Conservation (phyloP, 306 rosid genomes). For the Sicyos baderoa region DNA sequence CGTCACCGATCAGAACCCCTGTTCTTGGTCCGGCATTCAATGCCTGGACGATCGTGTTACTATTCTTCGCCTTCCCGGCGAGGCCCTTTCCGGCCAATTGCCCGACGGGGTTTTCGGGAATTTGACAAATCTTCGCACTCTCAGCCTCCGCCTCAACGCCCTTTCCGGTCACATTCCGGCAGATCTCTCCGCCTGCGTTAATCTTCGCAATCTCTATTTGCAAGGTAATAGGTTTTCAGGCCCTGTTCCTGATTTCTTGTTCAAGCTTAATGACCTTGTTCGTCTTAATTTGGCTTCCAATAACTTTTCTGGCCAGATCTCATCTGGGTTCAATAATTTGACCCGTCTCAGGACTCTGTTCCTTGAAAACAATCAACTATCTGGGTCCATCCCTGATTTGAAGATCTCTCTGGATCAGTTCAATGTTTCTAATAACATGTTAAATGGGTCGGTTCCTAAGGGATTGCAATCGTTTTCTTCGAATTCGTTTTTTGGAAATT, state of each 20-base stretch:
- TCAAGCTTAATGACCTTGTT: conserved; percentile 28
- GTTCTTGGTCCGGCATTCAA: conserved; percentile 37
- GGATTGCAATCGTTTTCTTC: conserved; percentile 23
- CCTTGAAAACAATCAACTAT: conserved; percentile 31
- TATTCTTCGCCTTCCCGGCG: conserved; percentile 39
- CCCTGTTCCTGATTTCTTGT: conserved; percentile 28
- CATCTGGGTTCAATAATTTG: conserved; percentile 29
- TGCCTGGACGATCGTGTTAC: conserved; percentile 34
- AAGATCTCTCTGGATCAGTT: conserved; percentile 33
- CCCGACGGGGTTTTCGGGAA: conserved; percentile 37
- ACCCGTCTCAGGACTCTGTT: conserved; percentile 31
- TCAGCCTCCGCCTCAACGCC: conserved; percentile 46
- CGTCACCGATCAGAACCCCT: conserved; percentile 21
- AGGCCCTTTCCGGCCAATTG: conserved; percentile 30
- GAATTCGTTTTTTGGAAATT: conserved; percentile 29
- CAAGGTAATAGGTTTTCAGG: conserved; percentile 41
- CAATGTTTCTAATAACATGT: conserved; percentile 34
- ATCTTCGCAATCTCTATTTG: conserved; percentile 40
- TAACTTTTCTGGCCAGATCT: conserved; percentile 46
- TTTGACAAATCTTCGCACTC: conserved; percentile 33
- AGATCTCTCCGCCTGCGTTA: conserved; percentile 38
- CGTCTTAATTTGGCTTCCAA: conserved; percentile 40
- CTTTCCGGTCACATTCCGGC: conserved; percentile 34
- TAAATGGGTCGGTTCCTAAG: conserved; percentile 37
- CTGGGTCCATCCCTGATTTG: conserved; percentile 33